Evolutionary conservation across 306 rosid genomes (phyloP).

Genomic region (Vigna reflexopilosa): DNA sequence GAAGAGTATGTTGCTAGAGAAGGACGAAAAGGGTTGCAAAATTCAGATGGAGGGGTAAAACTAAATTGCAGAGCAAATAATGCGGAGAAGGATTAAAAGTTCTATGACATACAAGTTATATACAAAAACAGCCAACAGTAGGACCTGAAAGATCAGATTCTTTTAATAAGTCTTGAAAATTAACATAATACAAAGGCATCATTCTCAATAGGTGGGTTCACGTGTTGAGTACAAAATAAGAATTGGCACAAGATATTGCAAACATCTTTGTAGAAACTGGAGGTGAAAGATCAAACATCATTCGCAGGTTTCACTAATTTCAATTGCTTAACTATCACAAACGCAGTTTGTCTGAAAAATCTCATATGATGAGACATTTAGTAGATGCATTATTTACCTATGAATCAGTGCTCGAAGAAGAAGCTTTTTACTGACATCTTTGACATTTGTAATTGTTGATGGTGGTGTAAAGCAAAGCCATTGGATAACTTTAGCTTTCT

Average conservation of each 20-base stretch:
- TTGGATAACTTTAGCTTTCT: conserved; percentile 91
- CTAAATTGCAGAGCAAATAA: conserved; percentile 37
- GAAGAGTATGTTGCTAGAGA: conserved; percentile 82
- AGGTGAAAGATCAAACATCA: conserved; percentile 16
- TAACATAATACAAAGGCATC: conserved; percentile 12
- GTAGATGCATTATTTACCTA: conserved; percentile 60
- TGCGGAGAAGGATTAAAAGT: conserved; percentile 11
- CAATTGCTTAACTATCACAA: conserved; percentile 29
- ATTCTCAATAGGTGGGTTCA: conserved; percentile 18
- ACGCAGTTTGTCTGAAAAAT: conserved; percentile 37
- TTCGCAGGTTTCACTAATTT: conserved; percentile 32
- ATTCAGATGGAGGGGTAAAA: conserved; percentile 35
- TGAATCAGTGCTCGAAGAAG: conserved; percentile 83
- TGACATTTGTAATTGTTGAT: conserved; percentile 76
- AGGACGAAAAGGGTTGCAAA: conserved; percentile 33
- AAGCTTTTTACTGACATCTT: conserved; percentile 74
- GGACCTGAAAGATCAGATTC: conserved; percentile 37
- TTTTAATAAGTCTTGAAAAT: conserved; percentile 24
- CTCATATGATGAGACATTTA: conserved; percentile 17
- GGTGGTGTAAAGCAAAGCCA: conserved; percentile 99
- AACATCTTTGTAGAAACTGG: conserved; percentile 17
- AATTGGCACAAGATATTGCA: conserved; percentile 20
- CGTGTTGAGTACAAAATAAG: conserved; percentile 35
- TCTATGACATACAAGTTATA: background rate
- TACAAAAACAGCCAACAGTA: conserved; percentile 39